phyloP scores from a whole-genome alignment of 495 filamentous ascomycete genomes.

The Penicillium paxilli region DNA sequence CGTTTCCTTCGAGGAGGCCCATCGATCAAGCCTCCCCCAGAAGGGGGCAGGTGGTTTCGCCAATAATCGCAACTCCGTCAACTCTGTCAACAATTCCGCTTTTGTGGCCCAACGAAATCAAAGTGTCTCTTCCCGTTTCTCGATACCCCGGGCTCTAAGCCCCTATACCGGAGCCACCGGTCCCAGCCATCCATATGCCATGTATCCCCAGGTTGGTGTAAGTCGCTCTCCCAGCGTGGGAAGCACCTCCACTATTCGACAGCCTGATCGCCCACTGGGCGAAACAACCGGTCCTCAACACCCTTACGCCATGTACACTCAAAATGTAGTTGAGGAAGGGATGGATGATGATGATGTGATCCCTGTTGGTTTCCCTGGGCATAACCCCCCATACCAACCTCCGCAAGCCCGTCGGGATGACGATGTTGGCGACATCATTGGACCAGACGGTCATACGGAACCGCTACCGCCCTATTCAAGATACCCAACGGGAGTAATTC shows the following conservation, averaged over 20 bases:
- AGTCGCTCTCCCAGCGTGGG: slow-evolving; percentile 63
- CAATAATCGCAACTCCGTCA: slow-evolving; percentile 33
- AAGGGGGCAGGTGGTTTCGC: slow-evolving; percentile 35
- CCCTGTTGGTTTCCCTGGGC: slow-evolving; percentile 74
- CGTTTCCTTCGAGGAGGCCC: slow-evolving; percentile 37
- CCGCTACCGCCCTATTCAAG: slow-evolving; percentile 86
- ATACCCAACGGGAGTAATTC: slow-evolving; percentile 62
- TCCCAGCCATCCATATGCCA: slow-evolving; percentile 56
- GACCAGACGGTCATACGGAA: slow-evolving; percentile 88
- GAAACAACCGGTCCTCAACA: slow-evolving; percentile 75
- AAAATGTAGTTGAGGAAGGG: slow-evolving; percentile 63
- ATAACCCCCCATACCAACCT: slow-evolving; percentile 63
- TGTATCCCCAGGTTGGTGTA: slow-evolving; percentile 56
- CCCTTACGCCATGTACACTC: slow-evolving; percentile 83
- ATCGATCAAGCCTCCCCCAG: slow-evolving; percentile 42
- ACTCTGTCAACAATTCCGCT: slow-evolving; percentile 31
- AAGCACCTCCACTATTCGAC: slow-evolving; percentile 61
- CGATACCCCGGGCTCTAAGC: slow-evolving; percentile 48
- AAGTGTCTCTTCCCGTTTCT: slow-evolving; percentile 44
- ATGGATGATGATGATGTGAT: slow-evolving; percentile 48
- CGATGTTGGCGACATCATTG: slow-evolving; percentile 80
- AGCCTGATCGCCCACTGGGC: slow-evolving; percentile 57
- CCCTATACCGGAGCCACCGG: slow-evolving; percentile 56
- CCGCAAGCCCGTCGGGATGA: slow-evolving; percentile 77
- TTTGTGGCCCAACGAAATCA: slow-evolving; percentile 41